A percentile compares a stretch with the other conserved stretches of the same genome.
These are phyloP conservation scores for Halophytophthora batemanensis DNA, from an alignment of 352 stramenopile species.

Conservation along the genomic window DNA sequence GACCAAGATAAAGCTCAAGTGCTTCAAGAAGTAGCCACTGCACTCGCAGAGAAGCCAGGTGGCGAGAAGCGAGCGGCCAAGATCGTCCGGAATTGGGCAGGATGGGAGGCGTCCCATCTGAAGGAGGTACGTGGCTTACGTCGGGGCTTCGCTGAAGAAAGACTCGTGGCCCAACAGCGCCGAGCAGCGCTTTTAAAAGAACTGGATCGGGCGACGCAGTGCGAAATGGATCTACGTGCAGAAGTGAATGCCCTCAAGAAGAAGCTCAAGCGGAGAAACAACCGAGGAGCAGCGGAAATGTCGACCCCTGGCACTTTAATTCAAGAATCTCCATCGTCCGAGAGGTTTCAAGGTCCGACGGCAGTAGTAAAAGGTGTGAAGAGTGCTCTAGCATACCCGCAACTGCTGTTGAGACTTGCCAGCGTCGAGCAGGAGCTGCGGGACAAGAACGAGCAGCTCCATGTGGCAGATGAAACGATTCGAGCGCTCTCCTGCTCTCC, in stretches of 20 bases:
- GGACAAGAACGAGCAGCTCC: conserved; percentile 22
- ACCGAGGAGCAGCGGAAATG: background rate
- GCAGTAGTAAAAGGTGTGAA: background rate
- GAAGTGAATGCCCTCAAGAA: conserved; percentile 20
- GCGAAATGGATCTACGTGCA: conserved; percentile 19
- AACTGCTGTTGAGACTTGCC: conserved; percentile 18
- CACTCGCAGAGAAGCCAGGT: conserved; percentile 7
- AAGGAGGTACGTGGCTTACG: conserved; percentile 18
- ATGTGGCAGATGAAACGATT: conserved; percentile 23
- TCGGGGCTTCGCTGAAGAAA: conserved; percentile 18
- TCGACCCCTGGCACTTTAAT: too few relatives aligned
- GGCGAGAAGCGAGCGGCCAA: conserved; percentile 19
- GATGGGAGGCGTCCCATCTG: conserved; percentile 25
- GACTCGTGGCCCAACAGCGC: conserved; percentile 7
- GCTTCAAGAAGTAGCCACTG: conserved; percentile 7
- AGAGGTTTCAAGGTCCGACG: background rate
- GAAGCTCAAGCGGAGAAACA: background rate
- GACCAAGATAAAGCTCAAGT: background rate
- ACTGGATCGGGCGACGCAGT: conserved; percentile 14
- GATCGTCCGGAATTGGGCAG: conserved; percentile 27
- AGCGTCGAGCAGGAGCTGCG: conserved; percentile 21
- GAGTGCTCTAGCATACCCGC: conserved; percentile 15
- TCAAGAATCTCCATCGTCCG: background rate
- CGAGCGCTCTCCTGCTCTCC: conserved; percentile 16
- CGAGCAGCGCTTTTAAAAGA: conserved; percentile 8